Evolutionary conservation across 2,329 filamentous ascomycete genomes (phyloP).

Genomic region (Ceratocystis alfenasii): DNA sequence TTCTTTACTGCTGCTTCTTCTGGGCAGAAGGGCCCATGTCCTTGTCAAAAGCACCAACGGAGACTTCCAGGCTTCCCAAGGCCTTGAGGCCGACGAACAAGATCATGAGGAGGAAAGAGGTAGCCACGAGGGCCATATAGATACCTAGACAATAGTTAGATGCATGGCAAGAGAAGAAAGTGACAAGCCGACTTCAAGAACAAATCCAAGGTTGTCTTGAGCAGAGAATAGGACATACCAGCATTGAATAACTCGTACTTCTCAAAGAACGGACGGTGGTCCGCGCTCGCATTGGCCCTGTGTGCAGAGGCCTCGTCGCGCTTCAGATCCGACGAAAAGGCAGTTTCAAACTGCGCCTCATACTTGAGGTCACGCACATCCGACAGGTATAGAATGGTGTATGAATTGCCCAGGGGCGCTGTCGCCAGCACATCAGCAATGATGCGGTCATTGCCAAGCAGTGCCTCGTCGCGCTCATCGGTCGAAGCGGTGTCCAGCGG

Average conservation of each 20-base stretch:
- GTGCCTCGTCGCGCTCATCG: neutral
- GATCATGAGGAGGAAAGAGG: constrained; percentile 61
- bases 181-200: neutral
- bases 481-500: neutral
- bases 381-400: constrained; percentile 66
- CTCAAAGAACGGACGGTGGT: constrained; percentile 58
- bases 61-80: constrained; percentile 69
- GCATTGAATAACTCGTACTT: constrained; percentile 91
- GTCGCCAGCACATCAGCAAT: constrained; percentile 39
- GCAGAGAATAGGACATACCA: constrained; percentile 41
- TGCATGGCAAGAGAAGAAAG: neutral
- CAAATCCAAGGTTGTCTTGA: neutral
- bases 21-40: constrained; percentile 82
- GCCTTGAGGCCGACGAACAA: constrained; percentile 67
- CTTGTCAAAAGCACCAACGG: constrained; percentile 92
- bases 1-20: constrained; percentile 48
- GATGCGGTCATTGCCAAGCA: constrained; percentile 32
- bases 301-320: constrained; percentile 36
- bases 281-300: constrained; percentile 32
- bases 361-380: constrained; percentile 32
- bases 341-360: constrained; percentile 22
- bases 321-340: constrained; percentile 51
- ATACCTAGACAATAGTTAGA: constrained; percentile 46
- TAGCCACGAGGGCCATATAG: constrained; percentile 71
- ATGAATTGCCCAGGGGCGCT: constrained; percentile 36